These are phyloP conservation scores for Cylindrotheca closterium DNA, from an alignment of 108 stramenopile genomes.

Conservation along the genomic window DNA sequence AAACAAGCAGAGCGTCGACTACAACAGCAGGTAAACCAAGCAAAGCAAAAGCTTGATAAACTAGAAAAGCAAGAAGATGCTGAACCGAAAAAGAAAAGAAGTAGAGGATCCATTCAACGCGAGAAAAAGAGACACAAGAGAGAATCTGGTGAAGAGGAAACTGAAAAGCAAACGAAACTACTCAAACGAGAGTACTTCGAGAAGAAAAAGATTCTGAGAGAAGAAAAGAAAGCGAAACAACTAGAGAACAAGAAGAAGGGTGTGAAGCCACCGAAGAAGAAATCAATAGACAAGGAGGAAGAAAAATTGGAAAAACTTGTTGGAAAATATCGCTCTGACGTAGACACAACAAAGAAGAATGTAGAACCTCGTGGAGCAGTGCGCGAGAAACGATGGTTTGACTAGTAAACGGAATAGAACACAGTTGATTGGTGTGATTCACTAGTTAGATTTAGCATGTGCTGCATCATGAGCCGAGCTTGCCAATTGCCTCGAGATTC, in stretches of 20 bases:
- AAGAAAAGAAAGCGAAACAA: conserved; percentile 9
- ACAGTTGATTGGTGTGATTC: no score
- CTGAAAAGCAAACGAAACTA: conserved; percentile 22
- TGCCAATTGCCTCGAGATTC: no score
- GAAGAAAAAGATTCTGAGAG: conserved; percentile 6
- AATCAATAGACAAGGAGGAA: conserved; percentile 24
- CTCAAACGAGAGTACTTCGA: conserved; percentile 11
- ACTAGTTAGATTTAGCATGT: no score
- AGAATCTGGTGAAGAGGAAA: conserved; percentile 20
- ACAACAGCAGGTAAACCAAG: conserved; percentile 67
- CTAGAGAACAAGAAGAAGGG: conserved; percentile 13
- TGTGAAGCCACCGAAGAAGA: conserved; percentile 42
- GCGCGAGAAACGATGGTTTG: not conserved
- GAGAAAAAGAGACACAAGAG: conserved; percentile 63
- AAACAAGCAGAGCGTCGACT: conserved; percentile 72
- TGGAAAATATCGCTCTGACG: not conserved
- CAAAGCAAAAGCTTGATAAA: conserved; percentile 63
- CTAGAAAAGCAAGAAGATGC: conserved; percentile 15
- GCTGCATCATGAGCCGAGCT: no score
- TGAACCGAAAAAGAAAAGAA: conserved; percentile 37
- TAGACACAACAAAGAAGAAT: not conserved
- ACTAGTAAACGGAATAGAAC: no score
- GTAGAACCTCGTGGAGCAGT: not conserved
- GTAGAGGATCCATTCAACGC: conserved; percentile 73
- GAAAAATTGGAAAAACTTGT: not conserved